phyloP scores from a whole-genome alignment of 345 rosid species.

The Brassica carinata region DNA sequence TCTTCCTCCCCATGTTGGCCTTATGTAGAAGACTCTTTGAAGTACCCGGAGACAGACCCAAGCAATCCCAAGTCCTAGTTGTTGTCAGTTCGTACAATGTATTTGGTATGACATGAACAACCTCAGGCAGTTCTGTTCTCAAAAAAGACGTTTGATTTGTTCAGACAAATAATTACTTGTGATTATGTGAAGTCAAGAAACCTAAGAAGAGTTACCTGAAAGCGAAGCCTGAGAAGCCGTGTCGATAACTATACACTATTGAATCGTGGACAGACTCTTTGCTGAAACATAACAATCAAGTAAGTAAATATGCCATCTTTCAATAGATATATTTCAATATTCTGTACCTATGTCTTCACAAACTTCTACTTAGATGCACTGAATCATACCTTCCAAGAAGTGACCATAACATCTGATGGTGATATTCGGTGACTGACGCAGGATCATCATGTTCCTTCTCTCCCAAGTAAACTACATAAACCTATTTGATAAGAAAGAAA shows the following conservation, averaged over 20 bases:
- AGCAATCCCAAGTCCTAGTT: constrained; percentile 70
- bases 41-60: constrained; percentile 49
- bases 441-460: constrained; percentile 44
- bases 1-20: constrained; percentile 56
- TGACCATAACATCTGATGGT: constrained; percentile 40
- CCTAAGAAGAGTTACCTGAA: constrained; percentile 9
- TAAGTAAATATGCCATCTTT: neutral
- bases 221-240: constrained; percentile 65
- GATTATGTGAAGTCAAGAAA: neutral
- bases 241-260: constrained; percentile 68
- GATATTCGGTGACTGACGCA: constrained; percentile 31
- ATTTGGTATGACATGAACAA: constrained; percentile 60
- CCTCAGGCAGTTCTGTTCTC: constrained; percentile 54
- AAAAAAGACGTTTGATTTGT: neutral
- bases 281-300: neutral
- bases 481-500: constrained; percentile 26
- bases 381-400: constrained; percentile 37
- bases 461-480: constrained; percentile 45
- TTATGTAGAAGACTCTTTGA: constrained; percentile 40
- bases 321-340: neutral
- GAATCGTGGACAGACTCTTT: constrained; percentile 36
- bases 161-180: neutral
- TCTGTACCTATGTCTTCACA: neutral
- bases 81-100: constrained; percentile 55
- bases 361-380: neutral